These are phyloP conservation scores for Xylariales sp. DNA, from an alignment of 2,329 filamentous ascomycete genomes.

Conservation along the genomic window DNA sequence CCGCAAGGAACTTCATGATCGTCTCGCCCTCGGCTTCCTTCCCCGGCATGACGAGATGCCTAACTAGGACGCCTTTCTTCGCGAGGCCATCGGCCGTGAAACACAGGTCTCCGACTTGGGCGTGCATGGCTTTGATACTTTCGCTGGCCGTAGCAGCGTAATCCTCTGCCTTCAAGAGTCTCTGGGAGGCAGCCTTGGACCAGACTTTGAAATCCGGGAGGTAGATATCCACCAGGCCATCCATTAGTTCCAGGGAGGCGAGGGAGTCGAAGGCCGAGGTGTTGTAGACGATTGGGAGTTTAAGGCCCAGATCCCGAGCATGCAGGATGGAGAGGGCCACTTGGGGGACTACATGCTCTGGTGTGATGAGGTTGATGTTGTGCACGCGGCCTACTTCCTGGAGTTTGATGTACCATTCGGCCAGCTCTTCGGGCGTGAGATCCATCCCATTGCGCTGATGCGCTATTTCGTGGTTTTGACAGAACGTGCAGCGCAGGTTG, in stretches of 20 bases:
- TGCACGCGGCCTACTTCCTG: conserved; percentile 77
- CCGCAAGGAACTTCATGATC: conserved; percentile 73
- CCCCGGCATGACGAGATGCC: conserved; percentile 83
- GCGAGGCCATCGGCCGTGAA: conserved; percentile 80
- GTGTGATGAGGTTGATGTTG: conserved; percentile 85
- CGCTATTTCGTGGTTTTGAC: conserved; percentile 79
- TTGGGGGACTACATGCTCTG: conserved; percentile 82
- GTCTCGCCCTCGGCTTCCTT: conserved; percentile 66
- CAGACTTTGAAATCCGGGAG: conserved; percentile 87
- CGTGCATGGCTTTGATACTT: conserved; percentile 75
- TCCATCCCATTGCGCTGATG: conserved; percentile 79
- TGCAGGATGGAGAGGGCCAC: conserved; percentile 72
- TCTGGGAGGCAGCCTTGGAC: conserved; percentile 59
- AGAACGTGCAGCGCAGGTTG: conserved; percentile 70
- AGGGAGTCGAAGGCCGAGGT: conserved; percentile 77
- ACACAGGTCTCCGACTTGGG: conserved; percentile 75
- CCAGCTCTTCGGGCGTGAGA: conserved; percentile 72
- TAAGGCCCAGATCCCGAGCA: conserved; percentile 64
- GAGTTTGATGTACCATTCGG: conserved; percentile 77
- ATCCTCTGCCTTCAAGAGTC: conserved; percentile 73
- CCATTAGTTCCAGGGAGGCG: conserved; percentile 65
- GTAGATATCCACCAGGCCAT: conserved; percentile 80
- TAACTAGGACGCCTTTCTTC: conserved; percentile 68
- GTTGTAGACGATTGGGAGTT: conserved; percentile 77
- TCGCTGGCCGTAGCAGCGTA: conserved; percentile 69